Evolutionary conservation across 2,329 filamentous ascomycete genomes (phyloP), one percentile per base, ranked within the genome.

Genomic region (Byssochlamys sp.): DNA sequence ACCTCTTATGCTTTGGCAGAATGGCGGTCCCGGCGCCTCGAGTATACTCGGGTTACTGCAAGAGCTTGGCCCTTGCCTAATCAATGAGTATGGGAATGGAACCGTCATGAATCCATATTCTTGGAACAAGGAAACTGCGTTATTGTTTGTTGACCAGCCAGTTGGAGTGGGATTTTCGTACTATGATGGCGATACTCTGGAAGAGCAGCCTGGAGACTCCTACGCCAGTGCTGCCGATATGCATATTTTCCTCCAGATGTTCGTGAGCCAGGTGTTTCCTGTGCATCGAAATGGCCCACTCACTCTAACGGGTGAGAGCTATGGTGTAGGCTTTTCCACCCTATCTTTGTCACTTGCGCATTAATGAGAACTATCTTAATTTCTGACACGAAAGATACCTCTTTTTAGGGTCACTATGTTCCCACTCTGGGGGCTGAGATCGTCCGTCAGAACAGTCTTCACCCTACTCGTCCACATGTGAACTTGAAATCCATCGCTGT

Each of bases 301-400:
- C 39, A 72, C 77, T 35, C 74, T 80, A 39, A 74, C 77, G 0
- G 77, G 77, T 3, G 77, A 80, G 58, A 75, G 72, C 60, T 79
- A 78, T 65, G 76, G 66, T 53, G 71, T 74, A 64, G 62, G 69
- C 66, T 5, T 25, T 14, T n/a, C 1, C n/a, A 35, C 45, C 19
- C 10, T 31, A 6, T 53, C 49, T 12, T 19, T 29, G 29, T 24
- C 39, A 6, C 39, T 24, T 45, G n/a, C 19, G 7, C 14, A 45
- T 45, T 14, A 14, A 45, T 24, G 14, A 2, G 11, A 45, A 4
- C 39, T 45, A 19, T 14, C 2, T 3, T 45, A 33, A 24, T 45
- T 45, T 24, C 39, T 59, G 45, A 56, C 60, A n/a, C 55, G 12
- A 56, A 29, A 19, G 26, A 51, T 54, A 55, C 2, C 51, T 52